Evolutionary conservation across 2,329 filamentous ascomycete genomes (phyloP).

Genomic region (Herpotrichia juniperi): DNA sequence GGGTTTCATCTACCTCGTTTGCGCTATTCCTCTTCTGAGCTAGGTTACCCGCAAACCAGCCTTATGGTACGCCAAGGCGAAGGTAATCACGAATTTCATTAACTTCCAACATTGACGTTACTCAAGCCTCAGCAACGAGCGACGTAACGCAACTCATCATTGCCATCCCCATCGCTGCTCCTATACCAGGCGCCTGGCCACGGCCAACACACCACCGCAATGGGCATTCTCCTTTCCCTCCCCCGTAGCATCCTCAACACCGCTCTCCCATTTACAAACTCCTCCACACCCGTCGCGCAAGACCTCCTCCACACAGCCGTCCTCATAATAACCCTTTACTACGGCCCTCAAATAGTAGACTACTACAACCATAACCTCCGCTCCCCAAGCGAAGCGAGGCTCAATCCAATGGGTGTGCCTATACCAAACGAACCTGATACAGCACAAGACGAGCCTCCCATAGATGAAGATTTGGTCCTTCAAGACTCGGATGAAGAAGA

Average conservation of each 20-base stretch:
- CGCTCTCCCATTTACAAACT: slow-evolving; percentile 56
- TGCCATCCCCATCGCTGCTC: not conserved
- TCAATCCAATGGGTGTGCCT: slow-evolving; percentile 4
- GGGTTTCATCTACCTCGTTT: not conserved
- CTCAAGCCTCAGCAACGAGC: not conserved
- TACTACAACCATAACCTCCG: slow-evolving; percentile 36
- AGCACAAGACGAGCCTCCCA: slow-evolving; percentile 15
- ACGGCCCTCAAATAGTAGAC: slow-evolving; percentile 53
- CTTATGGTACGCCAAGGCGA: not conserved
- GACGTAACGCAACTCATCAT: not conserved
- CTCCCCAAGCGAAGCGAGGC: no score
- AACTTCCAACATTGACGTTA: not conserved
- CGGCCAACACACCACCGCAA: slow-evolving; percentile 13
- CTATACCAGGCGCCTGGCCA: no score
- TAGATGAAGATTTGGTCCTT: slow-evolving; percentile 33
- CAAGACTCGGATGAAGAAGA: slow-evolving; percentile 27
- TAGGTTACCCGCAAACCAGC: not conserved
- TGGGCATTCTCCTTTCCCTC: slow-evolving; percentile 37
- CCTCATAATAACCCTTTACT: slow-evolving; percentile 54
- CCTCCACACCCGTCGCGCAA: slow-evolving; percentile 53
- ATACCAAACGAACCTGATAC: not conserved
- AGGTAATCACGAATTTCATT: slow-evolving; percentile 1
- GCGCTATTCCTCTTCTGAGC: not conserved
- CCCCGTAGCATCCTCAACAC: slow-evolving; percentile 45
- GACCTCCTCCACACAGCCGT: slow-evolving; percentile 54